A percentile compares a stretch with the other conserved stretches of the same genome.
Conservation (phyloP, 495 filamentous ascomycete species). For the Cercophora scortea region DNA sequence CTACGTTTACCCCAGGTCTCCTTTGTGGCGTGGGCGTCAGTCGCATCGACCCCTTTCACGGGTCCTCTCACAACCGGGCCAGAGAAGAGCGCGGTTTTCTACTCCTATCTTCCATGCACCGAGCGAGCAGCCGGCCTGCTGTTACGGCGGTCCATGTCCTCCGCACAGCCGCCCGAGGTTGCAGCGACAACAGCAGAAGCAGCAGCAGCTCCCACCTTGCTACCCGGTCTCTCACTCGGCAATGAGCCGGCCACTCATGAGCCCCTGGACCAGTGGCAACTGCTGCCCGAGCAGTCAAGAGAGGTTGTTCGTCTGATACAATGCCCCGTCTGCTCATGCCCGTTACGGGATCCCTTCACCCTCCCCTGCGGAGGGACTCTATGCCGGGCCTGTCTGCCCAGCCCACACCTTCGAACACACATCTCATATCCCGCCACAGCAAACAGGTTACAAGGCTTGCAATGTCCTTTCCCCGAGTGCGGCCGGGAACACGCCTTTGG, state of each 20-base stretch:
- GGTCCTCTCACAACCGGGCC: too few relatives aligned
- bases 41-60: too few relatives aligned
- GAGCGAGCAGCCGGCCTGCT: too few relatives aligned
- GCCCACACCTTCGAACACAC: conserved; percentile 49
- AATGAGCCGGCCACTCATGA: neutral
- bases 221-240: neutral
- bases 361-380: conserved; percentile 78
- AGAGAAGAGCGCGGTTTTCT: too few relatives aligned
- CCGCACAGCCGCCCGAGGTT: too few relatives aligned
- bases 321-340: conserved; percentile 51
- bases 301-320: conserved; percentile 6
- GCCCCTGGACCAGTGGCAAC: neutral
- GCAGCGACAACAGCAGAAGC: too few relatives aligned
- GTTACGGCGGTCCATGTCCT: too few relatives aligned
- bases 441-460: conserved; percentile 57
- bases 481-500: conserved; percentile 60
- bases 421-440: conserved; percentile 66
- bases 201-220: neutral
- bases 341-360: conserved; percentile 59
- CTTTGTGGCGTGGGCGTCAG: too few relatives aligned
- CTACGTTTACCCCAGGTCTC: too few relatives aligned
- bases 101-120: too few relatives aligned
- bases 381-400: conserved; percentile 69
- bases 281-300: conserved; percentile 2
- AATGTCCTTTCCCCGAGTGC: conserved; percentile 64